Evolutionary conservation across 176 grass and related monocot species (phyloP).

Genomic region (Bromus sterilis): DNA sequence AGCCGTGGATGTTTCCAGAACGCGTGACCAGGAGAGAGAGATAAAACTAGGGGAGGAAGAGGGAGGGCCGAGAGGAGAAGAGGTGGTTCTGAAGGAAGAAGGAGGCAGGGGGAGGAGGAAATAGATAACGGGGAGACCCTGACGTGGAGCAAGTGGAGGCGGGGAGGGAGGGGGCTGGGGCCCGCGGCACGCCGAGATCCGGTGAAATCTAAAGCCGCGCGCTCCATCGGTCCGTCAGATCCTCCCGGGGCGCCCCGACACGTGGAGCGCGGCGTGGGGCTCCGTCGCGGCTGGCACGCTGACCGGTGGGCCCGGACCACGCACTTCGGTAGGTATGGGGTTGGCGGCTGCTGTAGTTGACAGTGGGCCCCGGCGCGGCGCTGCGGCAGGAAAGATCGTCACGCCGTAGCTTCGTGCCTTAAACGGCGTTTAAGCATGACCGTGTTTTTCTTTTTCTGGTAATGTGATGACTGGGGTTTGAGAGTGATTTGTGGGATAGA

Average conservation of each 20-base stretch:
- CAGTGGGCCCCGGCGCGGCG: background rate
- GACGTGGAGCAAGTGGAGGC: conserved; percentile 81
- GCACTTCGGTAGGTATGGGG: background rate
- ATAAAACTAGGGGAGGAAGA: background rate
- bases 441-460: background rate
- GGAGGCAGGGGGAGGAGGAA: background rate
- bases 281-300: background rate
- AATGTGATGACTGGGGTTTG: background rate
- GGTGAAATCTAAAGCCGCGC: conserved; percentile 76
- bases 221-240: conserved; percentile 33
- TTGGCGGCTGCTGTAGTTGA: background rate
- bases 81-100: background rate
- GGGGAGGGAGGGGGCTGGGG: conserved; percentile 21
- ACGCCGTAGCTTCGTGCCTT: background rate
- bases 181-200: conserved; percentile 1
- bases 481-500: background rate
- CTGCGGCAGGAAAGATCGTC: conserved; percentile 26
- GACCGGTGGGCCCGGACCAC: background rate
- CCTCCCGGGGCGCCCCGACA: conserved; percentile 17
- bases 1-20: background rate
- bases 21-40: background rate
- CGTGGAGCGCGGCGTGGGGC: conserved; percentile 3
- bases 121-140: background rate
- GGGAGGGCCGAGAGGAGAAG: background rate
- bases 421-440: background rate